Evolutionary conservation across 192 early-diverging fungal genomes (phyloP).

Genomic region (Fimicolochytrium jonesii): DNA sequence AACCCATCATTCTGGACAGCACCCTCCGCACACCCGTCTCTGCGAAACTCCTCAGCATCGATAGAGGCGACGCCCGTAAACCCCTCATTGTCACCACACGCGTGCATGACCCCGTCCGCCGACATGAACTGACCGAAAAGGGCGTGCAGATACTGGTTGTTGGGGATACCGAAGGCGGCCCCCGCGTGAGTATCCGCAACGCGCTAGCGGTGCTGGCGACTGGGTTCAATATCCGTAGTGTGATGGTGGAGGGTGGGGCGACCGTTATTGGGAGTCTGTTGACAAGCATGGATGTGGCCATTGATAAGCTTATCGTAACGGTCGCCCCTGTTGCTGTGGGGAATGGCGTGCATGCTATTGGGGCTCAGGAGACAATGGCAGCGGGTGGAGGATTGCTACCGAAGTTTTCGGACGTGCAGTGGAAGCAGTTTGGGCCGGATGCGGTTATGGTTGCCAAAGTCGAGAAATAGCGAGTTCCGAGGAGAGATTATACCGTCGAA

Average conservation of each 20-base stretch:
- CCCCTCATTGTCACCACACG: slow-evolving; percentile 8
- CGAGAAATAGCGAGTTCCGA: too few species aligned
- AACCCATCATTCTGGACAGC: slow-evolving; percentile 77
- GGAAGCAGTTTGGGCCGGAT: slow-evolving; percentile 51
- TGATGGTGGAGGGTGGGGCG: slow-evolving; percentile 93
- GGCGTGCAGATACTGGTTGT: slow-evolving; percentile 59
- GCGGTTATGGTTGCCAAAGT: slow-evolving; percentile 43
- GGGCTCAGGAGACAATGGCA: background rate
- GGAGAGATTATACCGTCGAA: too few species aligned
- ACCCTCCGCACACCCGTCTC: slow-evolving; percentile 55
- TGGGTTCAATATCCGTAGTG: slow-evolving; percentile 32
- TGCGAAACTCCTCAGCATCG: slow-evolving; percentile 39
- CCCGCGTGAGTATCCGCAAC: slow-evolving; percentile 10
- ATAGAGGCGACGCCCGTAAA: background rate
- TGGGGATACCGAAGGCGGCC: background rate
- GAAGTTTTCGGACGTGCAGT: slow-evolving; percentile 19
- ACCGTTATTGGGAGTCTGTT: slow-evolving; percentile 66
- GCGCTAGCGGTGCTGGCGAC: slow-evolving; percentile 6
- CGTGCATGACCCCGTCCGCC: background rate
- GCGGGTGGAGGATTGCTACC: background rate
- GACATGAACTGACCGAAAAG: slow-evolving; percentile 41
- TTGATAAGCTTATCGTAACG: slow-evolving; percentile 62
- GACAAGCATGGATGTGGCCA: slow-evolving; percentile 4
- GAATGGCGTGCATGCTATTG: slow-evolving; percentile 34
- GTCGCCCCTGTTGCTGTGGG: slow-evolving; percentile 69